Evolutionary conservation across 768 basidiomycete species (phyloP), one percentile per base, ranked within the genome.

Genomic region (Dioszegia hungarica): DNA sequence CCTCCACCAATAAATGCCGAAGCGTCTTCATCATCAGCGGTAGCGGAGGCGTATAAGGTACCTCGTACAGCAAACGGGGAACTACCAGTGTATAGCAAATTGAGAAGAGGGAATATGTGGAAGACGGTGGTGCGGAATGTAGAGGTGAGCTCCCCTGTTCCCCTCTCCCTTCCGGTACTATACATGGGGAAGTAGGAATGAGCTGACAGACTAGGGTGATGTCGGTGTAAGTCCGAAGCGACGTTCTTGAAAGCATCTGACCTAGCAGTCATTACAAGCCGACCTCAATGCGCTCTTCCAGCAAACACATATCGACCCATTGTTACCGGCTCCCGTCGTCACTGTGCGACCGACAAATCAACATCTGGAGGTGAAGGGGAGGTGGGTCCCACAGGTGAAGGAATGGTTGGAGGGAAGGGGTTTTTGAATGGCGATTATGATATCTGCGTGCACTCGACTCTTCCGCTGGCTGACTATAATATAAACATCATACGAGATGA

Each of bases 361-460:
- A 22, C 60, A 66, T 49, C 19, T 66, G 33, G 57, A 55, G 15
- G 33, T 66, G 24, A 66, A 53, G 50, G 64, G 64, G 27, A 56
- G 46, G 31, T 57, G 56, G 56, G 60, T 61, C 5, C 29, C 33
- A 8, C 56, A 61, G 56, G 45, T 57, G 37, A 61, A 61, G 33
- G 51, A 33, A n/a, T 61, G 34, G 31, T 20, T 61, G 37, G 56
- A 61, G 41, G 50, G 33, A 15, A 20, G 49, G 43, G 59, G 59
- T 36, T 61, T 61, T 33, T 61, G 22, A 25, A 10, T 25, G 9
- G 22, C n/a, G n/a, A n/a, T n/a, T n/a, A n/a, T n/a, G n/a, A n/a
- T n/a, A n/a, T n/a, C n/a, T n/a, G n/a, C n/a, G n/a, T n/a, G n/a
- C n/a, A n/a, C n/a, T n/a, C n/a, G n/a, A n/a, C n/a, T n/a, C n/a